Evolutionary conservation across 169 alveolate species (phyloP), one percentile per base, ranked within the genome.

Genomic region (Theileria orientalis): DNA sequence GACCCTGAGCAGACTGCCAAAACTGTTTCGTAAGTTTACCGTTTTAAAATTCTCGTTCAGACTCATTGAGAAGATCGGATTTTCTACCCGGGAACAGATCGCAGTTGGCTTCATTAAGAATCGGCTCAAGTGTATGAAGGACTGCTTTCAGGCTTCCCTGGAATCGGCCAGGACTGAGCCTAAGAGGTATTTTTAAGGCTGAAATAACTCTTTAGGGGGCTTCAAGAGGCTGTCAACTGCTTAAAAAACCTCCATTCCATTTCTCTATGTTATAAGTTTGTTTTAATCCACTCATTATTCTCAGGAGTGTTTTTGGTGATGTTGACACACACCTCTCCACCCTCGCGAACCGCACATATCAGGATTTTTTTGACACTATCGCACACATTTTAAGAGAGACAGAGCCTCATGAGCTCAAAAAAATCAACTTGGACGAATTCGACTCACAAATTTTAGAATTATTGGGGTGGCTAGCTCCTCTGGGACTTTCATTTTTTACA

Each of bases 21-120:
- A 59, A 68, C 21, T 21, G 47, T 76, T 13, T 16, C 69, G 70
- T 61, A 61, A 13, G 9, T 61, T 61, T 5, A 25, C 3, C 25
- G 3, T 6, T 8, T 37, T 51, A 51, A 6, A 61, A 13, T 13
- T 19, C 25, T 61, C 11, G 47, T 21, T 37, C 9, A 61, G 70
- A 7, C 77, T 52, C 7, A 69, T 76, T 16, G 66, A 56, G 49
- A 69, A 21, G 37, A n/a, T 76, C 16, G 79, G 80, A 2, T 37
- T 66, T 23, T 76, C 85, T 8, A 47, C 47, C 23, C 54, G 11
- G 21, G 69, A 76, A 14, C 66, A 69, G n/a, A 59, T 76, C n/a
- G 49, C 79, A 16, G 37, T 21, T 13, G 85, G 79, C 2, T 76
- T 42, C 32, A 32, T 76, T 1, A 56, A 11, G 32, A 76, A 68